Percentiles rank a stretch among this genome's conserved stretches.
These are phyloP conservation scores for Dactylella cylindrospora DNA, from an alignment of 2,329 filamentous ascomycete genomes.

Conservation along the genomic window DNA sequence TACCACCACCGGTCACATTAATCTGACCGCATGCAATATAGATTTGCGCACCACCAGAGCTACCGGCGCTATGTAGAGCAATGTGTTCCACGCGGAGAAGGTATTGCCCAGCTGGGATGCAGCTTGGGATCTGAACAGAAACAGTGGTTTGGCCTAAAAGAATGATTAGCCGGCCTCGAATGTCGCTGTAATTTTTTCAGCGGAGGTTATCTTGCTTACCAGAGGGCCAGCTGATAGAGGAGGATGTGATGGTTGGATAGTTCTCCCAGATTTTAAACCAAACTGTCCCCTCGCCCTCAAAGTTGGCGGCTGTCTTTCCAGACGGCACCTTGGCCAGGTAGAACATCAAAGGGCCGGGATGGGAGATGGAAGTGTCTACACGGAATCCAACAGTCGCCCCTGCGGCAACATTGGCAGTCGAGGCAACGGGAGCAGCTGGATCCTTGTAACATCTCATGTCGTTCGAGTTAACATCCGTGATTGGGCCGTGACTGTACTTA, in stretches of 20 bases:
- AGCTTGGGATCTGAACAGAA: slow-evolving; percentile 53
- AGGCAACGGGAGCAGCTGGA: slow-evolving; percentile 51
- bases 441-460: slow-evolving; percentile 56
- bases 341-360: slow-evolving; percentile 54
- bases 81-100: slow-evolving; percentile 57
- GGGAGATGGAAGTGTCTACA: slow-evolving; percentile 50
- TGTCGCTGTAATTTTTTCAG: no score
- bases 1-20: slow-evolving; percentile 53
- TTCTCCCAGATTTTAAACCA: slow-evolving; percentile 54
- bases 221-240: slow-evolving; percentile 46
- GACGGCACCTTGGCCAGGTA: slow-evolving; percentile 53
- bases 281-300: slow-evolving; percentile 52
- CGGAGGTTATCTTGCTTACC: slow-evolving; percentile 3
- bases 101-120: slow-evolving; percentile 54
- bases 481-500: slow-evolving; percentile 52
- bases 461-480: slow-evolving; percentile 52
- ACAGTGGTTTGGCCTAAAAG: slow-evolving; percentile 46
- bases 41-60: slow-evolving; percentile 53
- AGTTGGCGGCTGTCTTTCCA: slow-evolving; percentile 48
- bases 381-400: slow-evolving; percentile 51
- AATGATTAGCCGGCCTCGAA: slow-evolving; percentile 2
- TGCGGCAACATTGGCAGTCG: slow-evolving; percentile 52
- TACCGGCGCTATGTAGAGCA: slow-evolving; percentile 54
- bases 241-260: slow-evolving; percentile 48
- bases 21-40: slow-evolving; percentile 57